These are phyloP conservation scores for Yarrowia hollandica DNA, from an alignment of 805 yeast species.

Conservation along the genomic window DNA sequence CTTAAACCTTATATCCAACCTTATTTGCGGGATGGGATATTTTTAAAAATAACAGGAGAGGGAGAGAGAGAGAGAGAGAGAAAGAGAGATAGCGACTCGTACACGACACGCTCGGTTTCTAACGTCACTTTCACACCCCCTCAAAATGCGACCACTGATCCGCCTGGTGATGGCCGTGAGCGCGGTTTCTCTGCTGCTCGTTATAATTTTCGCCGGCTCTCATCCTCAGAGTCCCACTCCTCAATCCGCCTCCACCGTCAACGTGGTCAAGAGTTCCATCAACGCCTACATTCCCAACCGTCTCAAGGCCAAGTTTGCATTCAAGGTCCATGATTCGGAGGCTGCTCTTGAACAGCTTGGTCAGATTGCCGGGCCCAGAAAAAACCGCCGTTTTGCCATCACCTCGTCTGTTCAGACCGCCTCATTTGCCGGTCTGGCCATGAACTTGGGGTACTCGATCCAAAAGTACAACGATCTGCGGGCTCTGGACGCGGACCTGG, in stretches of 20 bases:
- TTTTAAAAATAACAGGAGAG: too few species aligned
- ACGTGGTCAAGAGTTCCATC: slow-evolving; percentile 17
- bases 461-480: slow-evolving; percentile 36
- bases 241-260: neutral
- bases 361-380: neutral
- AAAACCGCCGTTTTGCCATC: slow-evolving; percentile 32
- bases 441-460: slow-evolving; percentile 36
- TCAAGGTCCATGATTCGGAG: slow-evolving; percentile 17
- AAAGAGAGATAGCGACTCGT: too few species aligned
- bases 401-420: slow-evolving; percentile 36
- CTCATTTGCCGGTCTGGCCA: slow-evolving; percentile 35
- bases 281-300: slow-evolving; percentile 27
- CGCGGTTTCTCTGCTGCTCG: neutral
- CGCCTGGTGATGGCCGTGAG: slow-evolving; percentile 7
- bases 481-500: slow-evolving; percentile 36
- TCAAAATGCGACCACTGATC: slow-evolving; percentile 12
- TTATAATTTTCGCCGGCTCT: neutral
- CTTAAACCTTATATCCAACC: too few species aligned
- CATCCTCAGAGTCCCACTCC: neutral
- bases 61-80: too few species aligned
- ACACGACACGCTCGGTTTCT: too few species aligned
- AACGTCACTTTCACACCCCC: neutral
- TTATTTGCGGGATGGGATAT: too few species aligned
- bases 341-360: neutral
- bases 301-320: slow-evolving; percentile 28